These are phyloP conservation scores for Fusarium duplospermum DNA, from an alignment of 2,329 filamentous ascomycete species.

Conservation along the genomic window DNA sequence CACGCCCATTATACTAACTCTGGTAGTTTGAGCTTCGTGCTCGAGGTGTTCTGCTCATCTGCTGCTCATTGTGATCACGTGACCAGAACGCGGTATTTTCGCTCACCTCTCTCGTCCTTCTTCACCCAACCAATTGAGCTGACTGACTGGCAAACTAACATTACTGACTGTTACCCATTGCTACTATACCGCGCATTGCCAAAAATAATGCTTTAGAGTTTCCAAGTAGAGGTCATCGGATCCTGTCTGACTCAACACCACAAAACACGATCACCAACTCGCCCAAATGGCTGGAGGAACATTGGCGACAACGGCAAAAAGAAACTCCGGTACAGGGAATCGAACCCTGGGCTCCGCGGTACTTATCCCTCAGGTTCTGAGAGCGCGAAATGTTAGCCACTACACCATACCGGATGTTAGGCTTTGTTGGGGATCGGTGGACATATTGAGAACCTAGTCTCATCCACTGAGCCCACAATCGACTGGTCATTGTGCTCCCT, in stretches of 20 bases:
- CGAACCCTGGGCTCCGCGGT: slow-evolving; percentile 1
- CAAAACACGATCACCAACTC: background rate
- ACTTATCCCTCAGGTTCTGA: slow-evolving; percentile 22
- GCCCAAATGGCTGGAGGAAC: too few species aligned
- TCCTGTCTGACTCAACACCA: background rate
- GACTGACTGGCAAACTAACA: too few species aligned
- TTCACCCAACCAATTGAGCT: too few species aligned
- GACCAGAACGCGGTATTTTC: too few species aligned
- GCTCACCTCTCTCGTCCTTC: too few species aligned
- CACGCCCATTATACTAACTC: too few species aligned
- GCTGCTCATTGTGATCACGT: too few species aligned
- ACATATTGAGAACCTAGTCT: background rate
- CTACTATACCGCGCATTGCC: too few species aligned
- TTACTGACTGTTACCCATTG: too few species aligned
- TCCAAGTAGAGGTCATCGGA: background rate
- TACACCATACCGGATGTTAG: slow-evolving; percentile 48
- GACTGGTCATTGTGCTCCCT: background rate
- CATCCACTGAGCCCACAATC: background rate
- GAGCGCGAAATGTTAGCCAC: slow-evolving; percentile 51
- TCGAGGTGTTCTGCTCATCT: too few species aligned
- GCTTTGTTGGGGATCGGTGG: background rate
- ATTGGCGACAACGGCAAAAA: background rate
- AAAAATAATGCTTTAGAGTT: background rate
- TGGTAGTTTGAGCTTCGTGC: too few species aligned
- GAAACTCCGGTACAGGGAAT: background rate